Base-by-base conservation (phyloP, 305 asterid species). In the Rubia peregrina region DNA sequence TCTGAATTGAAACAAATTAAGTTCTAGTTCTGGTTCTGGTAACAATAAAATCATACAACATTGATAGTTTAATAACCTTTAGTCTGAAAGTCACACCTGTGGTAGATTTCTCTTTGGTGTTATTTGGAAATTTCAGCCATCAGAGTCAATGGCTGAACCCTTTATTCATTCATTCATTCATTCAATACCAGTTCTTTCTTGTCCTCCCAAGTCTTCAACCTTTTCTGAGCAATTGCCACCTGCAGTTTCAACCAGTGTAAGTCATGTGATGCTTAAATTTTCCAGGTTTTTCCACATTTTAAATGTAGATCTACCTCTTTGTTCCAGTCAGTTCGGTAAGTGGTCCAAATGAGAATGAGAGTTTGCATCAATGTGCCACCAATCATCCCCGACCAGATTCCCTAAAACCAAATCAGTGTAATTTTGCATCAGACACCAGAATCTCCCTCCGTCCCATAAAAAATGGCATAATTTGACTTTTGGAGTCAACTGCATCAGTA, bases 341-440 rank as follows among this genome's bases (percentile, higher is more conserved):
- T 91, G 9, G 77, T 81, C 95, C 93, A 91, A 7, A 88, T 67
- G 56, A 91, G 75, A 67, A 91, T 91, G 22, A 89, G 48, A n/a
- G 96, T 91, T 73, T 89, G 97, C 95, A 91, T 82, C 72, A 85
- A 14, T 7, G 96, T 91, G 51, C 96, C 97, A 46, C 95, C 96
- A 7, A 91, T 85, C 96, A 91, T 86, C n/a, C 97, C 97, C 0
- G 83, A 65, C 97, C 96, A 91, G 63, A 91, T 84, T 30, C 97
- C 97, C 96, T 91, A 66, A 3, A 57, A 30, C 1, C 70, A 62
- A 61, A 46, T 46, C 53, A 44, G 17, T 33, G 55, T 46, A 10
- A 7, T 30, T 38, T 30, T 14, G 0, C 21, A 63, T 71, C 57
- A 24, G 13, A 56, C 13, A 9, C 0, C 30, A 26, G 0, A 30